Percentiles rank a stretch among this genome's conserved stretches.
These are phyloP conservation scores for Lagerstroemia speciosa DNA, from an alignment of 345 rosid genomes.

Conservation along the genomic window DNA sequence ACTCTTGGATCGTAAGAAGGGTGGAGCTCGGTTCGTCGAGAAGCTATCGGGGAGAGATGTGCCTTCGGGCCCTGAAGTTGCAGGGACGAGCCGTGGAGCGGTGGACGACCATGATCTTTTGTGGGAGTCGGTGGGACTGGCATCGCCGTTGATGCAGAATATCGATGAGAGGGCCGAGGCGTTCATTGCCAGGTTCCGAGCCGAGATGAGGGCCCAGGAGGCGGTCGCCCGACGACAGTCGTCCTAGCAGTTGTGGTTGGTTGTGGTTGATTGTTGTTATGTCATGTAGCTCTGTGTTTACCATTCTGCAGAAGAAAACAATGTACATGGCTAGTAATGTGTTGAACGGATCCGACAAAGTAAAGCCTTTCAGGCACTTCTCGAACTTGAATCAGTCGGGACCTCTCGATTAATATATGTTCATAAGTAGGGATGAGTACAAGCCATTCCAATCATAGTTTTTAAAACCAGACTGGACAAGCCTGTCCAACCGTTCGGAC, in stretches of 20 bases:
- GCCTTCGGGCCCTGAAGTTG: background rate
- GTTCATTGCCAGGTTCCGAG: constrained; percentile 51
- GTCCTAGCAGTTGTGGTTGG: background rate
- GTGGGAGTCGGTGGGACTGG: constrained; percentile 39
- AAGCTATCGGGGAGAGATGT: background rate
- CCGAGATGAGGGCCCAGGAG: constrained; percentile 44
- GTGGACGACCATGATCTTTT: constrained; percentile 20
- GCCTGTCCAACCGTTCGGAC: too few relatives aligned
- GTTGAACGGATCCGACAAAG: too few relatives aligned
- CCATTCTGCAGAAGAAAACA: too few relatives aligned
- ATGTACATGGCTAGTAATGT: background rate
- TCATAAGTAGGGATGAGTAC: too few relatives aligned
- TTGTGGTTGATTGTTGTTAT: too few relatives aligned
- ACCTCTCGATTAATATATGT: too few relatives aligned
- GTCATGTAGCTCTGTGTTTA: background rate
- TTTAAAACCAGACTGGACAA: too few relatives aligned
- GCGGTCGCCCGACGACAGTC: constrained; percentile 30
- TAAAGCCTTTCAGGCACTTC: too few relatives aligned
- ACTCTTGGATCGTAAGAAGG: background rate
- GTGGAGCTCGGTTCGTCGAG: background rate
- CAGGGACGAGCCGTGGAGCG: background rate
- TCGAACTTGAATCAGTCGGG: too few relatives aligned
- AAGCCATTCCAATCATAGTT: too few relatives aligned
- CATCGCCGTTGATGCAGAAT: constrained; percentile 42
- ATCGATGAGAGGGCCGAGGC: constrained; percentile 73